Evolutionary conservation across 805 yeast species (phyloP), one percentile per base, ranked within the genome.

Genomic region (Wickerhamomyces kurtzmanii): DNA sequence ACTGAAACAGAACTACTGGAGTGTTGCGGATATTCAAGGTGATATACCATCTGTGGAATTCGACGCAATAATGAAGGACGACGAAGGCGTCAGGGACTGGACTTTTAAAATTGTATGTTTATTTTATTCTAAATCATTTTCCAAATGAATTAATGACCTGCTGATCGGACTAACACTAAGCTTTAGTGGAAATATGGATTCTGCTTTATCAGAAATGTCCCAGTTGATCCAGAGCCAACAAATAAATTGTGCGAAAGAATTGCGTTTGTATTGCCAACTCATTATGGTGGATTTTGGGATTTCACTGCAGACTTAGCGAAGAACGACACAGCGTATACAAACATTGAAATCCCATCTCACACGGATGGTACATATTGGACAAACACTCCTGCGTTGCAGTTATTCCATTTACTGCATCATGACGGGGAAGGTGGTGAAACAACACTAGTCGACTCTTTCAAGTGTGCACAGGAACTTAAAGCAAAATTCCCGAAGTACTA

Each of bases 261-360:
- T 36, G 62, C 74, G 31, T 74, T 70, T 45, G 67, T 75, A 27
- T 57, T 80, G 23, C 75, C 75, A 15, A 77, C 86, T 2, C 86
- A 77, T 45, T 77, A 78, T 39, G 85, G 84, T n/a, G 84, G 81
- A 2, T 76, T 78, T 52, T 78, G 85, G 84, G 83, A 75, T 45
- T 77, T 78, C 49, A 77, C 85, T 8, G 64, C 81, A 5, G 81
- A 77, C 42, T 55, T 77, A 42, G 62, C 75, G 25, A 73, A 69
- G 53, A 68, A 71, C 32, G 86, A 77, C 43, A 75, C 82, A 4
- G 86, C 86, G 4, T 77, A 77, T 46, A 76, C 84, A 11, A 73
- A 75, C 41, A 58, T 75, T 31, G 78, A 71, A 36, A 70, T 77
- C 28, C 68, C 70, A 6, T 53, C 69, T 8, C 86, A 77, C 42